Base-by-base conservation (phyloP, 192 early-diverging fungal species). In the Diversispora epigaea region DNA sequence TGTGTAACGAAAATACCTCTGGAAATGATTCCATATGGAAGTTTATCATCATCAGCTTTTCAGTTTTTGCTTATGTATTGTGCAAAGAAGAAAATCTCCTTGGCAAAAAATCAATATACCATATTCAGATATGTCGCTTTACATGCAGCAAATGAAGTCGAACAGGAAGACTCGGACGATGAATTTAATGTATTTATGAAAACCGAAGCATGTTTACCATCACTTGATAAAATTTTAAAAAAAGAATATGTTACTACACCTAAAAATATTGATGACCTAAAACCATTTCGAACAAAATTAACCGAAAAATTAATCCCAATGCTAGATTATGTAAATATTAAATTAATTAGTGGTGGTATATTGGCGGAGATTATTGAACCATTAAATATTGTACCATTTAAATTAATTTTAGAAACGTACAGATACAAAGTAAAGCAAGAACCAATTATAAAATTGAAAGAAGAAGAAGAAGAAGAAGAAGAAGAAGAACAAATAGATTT, bases 301-400 rank as follows among this genome's bases (percentile, higher is more conserved):
- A 5, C 10, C 21, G 45, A 66, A 41, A 10, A 45, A 43, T 19
- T 66, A 66, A 17, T 4, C 4, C 64, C 43, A 19, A 39, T 66
- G 21, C 10, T 21, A 19, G 44, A 66, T 11, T 45, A 45, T 43
- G 43, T 43, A 15, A 41, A 66, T 46, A 43, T 66, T 41, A 66
- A 22, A 41, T 19, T 43, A 15, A 41, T 66, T 46, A 25, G 43
- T n/a, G 41, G 41, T 11, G 40, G n/a, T 21, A 10, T 66, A 43
- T 45, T 66, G 15, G 43, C 41, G 4, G 19, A 66, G 12, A 66
- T 66, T 21, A 66, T 66, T 45, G 43, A 66, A 46, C 64, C 64
- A 19, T 66, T 66, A 46, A 46, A 66, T 6, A 66, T 66, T 11
- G 21, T 66, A 43, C 64, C 64, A 6, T 11, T 21, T 12, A 11